A percentile compares a stretch with the other conserved stretches of the same genome.
phyloP scores from a whole-genome alignment of 257 asterid genomes.

The Solanum boliviense region DNA sequence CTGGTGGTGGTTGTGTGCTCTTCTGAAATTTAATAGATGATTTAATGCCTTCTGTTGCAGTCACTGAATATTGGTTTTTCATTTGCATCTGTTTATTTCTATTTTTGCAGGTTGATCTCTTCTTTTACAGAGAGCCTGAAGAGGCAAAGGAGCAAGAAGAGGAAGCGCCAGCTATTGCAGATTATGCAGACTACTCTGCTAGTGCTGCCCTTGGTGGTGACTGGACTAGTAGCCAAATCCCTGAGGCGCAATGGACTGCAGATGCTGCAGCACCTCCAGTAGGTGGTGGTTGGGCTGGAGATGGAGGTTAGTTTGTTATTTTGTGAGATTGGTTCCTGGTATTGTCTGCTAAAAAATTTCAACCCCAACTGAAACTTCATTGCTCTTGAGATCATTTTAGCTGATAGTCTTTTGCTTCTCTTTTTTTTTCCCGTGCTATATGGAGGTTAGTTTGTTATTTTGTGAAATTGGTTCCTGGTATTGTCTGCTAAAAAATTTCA shows the following conservation, averaged over 20 bases:
- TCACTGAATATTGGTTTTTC: background rate
- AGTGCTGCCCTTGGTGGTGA: conserved; percentile 3
- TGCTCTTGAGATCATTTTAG: background rate
- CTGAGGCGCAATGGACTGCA: conserved; percentile 9
- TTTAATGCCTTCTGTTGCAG: background rate
- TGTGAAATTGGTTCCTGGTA: too few species aligned
- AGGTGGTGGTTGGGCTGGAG: conserved; percentile 6
- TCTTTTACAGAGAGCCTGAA: conserved; percentile 17
- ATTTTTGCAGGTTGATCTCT: conserved; percentile 8
- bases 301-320: conserved; percentile 6
- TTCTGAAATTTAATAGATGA: background rate
- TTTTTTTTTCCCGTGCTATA: too few species aligned
- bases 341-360: background rate
- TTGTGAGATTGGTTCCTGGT: background rate
- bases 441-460: too few species aligned
- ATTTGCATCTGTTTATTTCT: background rate
- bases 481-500: too few species aligned
- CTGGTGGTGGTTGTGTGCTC: background rate
- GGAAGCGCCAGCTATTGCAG: background rate
- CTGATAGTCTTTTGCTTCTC: background rate
- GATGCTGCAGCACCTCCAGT: background rate
- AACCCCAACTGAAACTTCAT: background rate
- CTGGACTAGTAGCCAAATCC: conserved; percentile 9
- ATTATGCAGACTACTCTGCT: conserved; percentile 7
- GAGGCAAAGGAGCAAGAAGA: conserved; percentile 17